These are phyloP conservation scores for Linderina pennispora DNA, from an alignment of 192 early-diverging fungal genomes.

Conservation along the genomic window DNA sequence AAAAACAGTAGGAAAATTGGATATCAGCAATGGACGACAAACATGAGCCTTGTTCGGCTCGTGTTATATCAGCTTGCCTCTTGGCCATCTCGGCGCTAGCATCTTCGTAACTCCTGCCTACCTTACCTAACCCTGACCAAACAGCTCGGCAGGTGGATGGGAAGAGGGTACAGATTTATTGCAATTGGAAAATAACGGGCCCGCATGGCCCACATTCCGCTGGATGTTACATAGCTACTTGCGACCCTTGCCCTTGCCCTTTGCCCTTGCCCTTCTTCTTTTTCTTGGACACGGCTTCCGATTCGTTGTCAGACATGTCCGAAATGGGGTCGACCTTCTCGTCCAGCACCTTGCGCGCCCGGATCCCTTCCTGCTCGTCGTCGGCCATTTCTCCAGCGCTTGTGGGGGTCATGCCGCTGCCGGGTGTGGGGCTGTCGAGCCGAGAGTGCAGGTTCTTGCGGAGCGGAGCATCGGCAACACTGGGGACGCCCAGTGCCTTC, in stretches of 20 bases:
- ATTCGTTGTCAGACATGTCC: conserved; percentile 1
- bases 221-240: neutral
- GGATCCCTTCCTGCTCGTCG: conserved; percentile 34
- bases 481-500: neutral
- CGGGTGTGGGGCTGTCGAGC: neutral
- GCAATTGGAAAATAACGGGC: too few relatives aligned
- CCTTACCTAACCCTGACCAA: too few relatives aligned
- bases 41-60: too few relatives aligned
- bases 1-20: too few relatives aligned
- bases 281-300: conserved; percentile 10
- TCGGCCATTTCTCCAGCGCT: conserved; percentile 38
- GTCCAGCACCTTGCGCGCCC: conserved; percentile 9
- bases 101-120: too few relatives aligned
- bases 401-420: conserved; percentile 3
- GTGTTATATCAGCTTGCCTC: too few relatives aligned
- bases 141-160: too few relatives aligned
- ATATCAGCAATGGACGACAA: too few relatives aligned
- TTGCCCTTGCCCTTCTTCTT: conserved; percentile 13
- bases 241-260: conserved; percentile 2
- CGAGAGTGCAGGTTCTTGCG: conserved; percentile 35
- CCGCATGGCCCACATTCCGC: too few relatives aligned
- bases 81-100: too few relatives aligned
- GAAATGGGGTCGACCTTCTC: conserved; percentile 14
- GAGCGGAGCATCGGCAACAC: neutral
- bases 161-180: too few relatives aligned